Conservation (phyloP, 78 protist species). For the Dictyostelium intermedium region DNA sequence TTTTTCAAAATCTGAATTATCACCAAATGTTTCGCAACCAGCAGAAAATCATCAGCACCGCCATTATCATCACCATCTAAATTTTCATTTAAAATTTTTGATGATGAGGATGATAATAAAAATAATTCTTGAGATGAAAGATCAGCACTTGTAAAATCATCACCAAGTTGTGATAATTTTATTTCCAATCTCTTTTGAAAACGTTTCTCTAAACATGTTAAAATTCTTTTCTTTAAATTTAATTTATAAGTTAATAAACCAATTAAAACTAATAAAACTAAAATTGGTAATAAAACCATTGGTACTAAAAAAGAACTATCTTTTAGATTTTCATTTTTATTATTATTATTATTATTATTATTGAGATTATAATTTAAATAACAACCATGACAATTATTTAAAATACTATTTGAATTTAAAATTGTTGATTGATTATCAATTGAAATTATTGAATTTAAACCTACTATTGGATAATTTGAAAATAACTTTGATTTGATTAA, state of each 20-base stretch:
- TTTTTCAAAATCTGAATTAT: not conserved
- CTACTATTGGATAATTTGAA: too few species aligned
- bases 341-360: too few species aligned
- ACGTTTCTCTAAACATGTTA: not conserved
- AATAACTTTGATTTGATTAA: too few species aligned
- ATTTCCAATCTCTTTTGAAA: not conserved
- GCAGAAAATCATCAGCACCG: not conserved
- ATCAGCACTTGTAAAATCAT: not conserved
- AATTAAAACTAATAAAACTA: not conserved
- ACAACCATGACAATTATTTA: too few species aligned
- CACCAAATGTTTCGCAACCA: not conserved
- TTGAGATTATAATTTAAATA: not conserved
- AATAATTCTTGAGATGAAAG: not conserved
- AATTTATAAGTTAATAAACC: not conserved
- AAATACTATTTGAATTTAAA: not conserved
- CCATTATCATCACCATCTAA: not conserved
- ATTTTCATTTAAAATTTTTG: too few species aligned
- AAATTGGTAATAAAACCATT: too few species aligned
- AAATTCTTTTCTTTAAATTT: not conserved
- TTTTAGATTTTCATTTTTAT: too few species aligned
- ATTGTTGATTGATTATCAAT: not conserved
- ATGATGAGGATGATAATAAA: too few species aligned
- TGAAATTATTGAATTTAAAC: too few species aligned
- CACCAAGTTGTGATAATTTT: not conserved
- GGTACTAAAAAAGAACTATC: too few species aligned